Evolutionary conservation across 306 rosid species (phyloP), one percentile per base, ranked within the genome.

Genomic region (Castanopsis chinensis): DNA sequence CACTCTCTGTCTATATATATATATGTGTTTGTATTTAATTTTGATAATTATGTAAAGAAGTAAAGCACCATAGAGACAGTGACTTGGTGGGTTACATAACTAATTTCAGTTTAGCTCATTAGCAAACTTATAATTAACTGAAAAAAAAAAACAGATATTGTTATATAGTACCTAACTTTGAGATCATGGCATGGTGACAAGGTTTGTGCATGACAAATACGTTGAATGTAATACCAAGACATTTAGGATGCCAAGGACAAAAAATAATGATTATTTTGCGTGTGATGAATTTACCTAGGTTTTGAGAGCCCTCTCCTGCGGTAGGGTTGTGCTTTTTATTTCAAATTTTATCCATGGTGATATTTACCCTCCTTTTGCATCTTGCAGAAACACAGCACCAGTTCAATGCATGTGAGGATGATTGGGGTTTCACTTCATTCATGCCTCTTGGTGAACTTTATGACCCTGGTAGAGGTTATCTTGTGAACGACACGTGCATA

Each of bases 371-470:
- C 14, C 27, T n/a, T 45, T 37, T 76, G 67, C 63, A 25, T 20
- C 61, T 49, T 77, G 75, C 81, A 82, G 85, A 82, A 82, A 82
- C 85, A 72, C 85, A 82, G 25, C 82, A 77, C 56, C 85, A 82
- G 75, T 82, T 82, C 69, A 82, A 77, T 82, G 81, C 85, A 71
- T 82, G 79, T 28, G 85, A 82, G 71, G 77, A 82, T 55, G 85
- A 82, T 67, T 82, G 85, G 85, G 85, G 85, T 53, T 82, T 82
- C 78, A 82, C 85, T 54, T 82, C 85, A 5, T 82, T 82, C 63
- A 77, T 82, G 85, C 85, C 85, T 61, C 81, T 82, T 33, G 85
- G 85, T 54, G 85, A 82, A 82, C 35, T 82, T 28, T 82, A 82
- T 55, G 85, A 82, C 54, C 85, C 85, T 54, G 18, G 70, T 43